phyloP scores from a whole-genome alignment of 108 stramenopile species.

The Cyclostephanos tholiformis region DNA sequence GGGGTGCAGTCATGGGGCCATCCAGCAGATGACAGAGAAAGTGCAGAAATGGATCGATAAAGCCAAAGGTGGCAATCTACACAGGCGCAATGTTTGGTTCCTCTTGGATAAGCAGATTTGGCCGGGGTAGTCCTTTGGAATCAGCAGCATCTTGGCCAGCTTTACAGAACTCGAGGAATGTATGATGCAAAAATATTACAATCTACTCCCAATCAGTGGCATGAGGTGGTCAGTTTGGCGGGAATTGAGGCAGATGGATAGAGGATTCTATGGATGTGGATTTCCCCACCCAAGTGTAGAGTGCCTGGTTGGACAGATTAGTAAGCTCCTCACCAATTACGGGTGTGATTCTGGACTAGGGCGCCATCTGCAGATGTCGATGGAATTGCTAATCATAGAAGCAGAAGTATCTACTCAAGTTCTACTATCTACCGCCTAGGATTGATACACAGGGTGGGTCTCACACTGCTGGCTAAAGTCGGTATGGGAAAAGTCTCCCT shows the following conservation, averaged over 20 bases:
- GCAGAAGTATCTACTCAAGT: neutral
- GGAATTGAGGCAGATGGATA: neutral
- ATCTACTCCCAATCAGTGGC: neutral
- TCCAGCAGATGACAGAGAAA: constrained; percentile 14
- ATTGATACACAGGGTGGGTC: neutral
- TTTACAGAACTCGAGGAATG: neutral
- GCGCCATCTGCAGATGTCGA: neutral
- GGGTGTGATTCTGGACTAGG: constrained; percentile 7
- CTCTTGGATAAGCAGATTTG: constrained; percentile 14
- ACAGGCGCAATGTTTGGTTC: constrained; percentile 7
- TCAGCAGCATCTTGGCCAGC: neutral
- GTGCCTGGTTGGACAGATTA: neutral
- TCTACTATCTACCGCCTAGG: neutral
- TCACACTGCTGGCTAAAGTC: constrained; percentile 7
- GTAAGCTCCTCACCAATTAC: constrained; percentile 15
- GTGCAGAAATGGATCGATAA: constrained; percentile 13
- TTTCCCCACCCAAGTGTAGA: constrained; percentile 6
- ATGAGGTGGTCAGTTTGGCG: neutral
- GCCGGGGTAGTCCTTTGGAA: constrained; percentile 16
- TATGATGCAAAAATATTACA: neutral
- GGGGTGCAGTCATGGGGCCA: neutral
- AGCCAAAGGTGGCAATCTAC: constrained; percentile 1
- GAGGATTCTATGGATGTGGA: constrained; percentile 7
- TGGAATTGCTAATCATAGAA: constrained; percentile 9
- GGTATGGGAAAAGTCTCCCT: neutral